Base-by-base conservation (phyloP, 495 filamentous ascomycete genomes). In the Hypoxylon crocopeplum region DNA sequence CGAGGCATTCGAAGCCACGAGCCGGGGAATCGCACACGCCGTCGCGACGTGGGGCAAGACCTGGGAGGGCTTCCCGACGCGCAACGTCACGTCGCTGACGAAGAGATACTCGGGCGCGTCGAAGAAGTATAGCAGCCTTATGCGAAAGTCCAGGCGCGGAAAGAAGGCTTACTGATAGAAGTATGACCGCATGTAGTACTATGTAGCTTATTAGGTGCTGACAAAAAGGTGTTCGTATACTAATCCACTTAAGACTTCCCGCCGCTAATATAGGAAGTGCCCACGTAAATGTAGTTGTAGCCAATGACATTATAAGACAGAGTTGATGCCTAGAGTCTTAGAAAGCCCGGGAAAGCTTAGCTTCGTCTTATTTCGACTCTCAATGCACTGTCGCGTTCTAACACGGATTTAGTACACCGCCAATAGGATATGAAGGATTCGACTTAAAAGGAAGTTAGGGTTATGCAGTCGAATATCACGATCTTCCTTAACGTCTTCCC, bases 1-100 rank as follows among this genome's bases (percentile, higher is more conserved):
- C 27, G 77, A 79, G 13, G 86, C 86, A 7, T 90, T 84, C 69
- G 57, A 84, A 48, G 58, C 84, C 52, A 87, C 87, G 59, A 75
- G 79, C 15, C 79, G 82, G 75, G 84, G 77, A 4, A 85, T 88
- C 17, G 88, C 87, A 5, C 79, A 84, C 62, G 74, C 81, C 0
- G 82, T 90, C 1, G 88, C 85, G 17, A 84, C 79, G 13, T 91
- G 88, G 50, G 82, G 78, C 5, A 72, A 57, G 19, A 82, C 76
- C 59, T 86, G 62, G 49, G 46, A 66, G 45, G 63, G 62, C 5
- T 66, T 76, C 45, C 73, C 73, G 8, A 15, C 49, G 10, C 66
- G 59, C 47, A 61, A 64, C 34, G 53, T 39, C 33, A 64, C 60
- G 7, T 48, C 60, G 22, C 12, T 64, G 37, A 48, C 48, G 1